Base-by-base conservation (phyloP, 345 rosid genomes). In the Passiflora organensis region DNA sequence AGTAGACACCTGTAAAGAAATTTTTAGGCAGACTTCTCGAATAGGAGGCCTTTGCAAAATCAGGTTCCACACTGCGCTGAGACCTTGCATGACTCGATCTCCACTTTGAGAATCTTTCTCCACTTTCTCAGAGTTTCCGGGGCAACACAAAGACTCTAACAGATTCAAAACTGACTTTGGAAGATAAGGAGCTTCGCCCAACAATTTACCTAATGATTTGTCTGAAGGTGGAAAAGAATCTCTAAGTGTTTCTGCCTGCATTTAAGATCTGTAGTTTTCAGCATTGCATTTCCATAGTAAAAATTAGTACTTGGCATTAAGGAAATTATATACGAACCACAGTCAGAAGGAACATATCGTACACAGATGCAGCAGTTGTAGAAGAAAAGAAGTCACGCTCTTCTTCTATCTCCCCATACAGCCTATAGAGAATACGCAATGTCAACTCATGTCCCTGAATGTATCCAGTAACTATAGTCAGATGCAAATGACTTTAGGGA, bases 401-500 rank as follows among this genome's bases (percentile, higher is more conserved):
- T 62, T 84, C 99, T 80, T 93, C 99, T 65, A 94, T 82, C 84
- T 86, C 95, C 41, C 95, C 93, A 69, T 71, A 81, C 46, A 93
- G 76, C 76, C 91, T 89, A 78, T 86, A 89, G 76, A 93, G 96
- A 72, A 93, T 89, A 75, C 86, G 87, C 75, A 89, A 71, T 53
- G 95, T 83, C 85, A 93, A 77, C 91, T 93, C 99, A 54, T 93
- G 99, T 67, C 99, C 99, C 99, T 93, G 96, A 72, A 83, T 67
- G 73, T 67, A 79, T 51, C 48, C 73, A 72, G 66, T 53, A 70
- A 49, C 32, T 48, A 51, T 24, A 51, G 75, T 84, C 65, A 79
- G 84, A 65, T 54, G 50, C 44, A 65, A 19, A 36, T 15, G 10
- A 19, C 57, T 38, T 51, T 67, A 8, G 52, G 24, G 44, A 51